Evolutionary conservation across 1,139 yeast genomes (phyloP).

Genomic region (Pichia sp.): DNA sequence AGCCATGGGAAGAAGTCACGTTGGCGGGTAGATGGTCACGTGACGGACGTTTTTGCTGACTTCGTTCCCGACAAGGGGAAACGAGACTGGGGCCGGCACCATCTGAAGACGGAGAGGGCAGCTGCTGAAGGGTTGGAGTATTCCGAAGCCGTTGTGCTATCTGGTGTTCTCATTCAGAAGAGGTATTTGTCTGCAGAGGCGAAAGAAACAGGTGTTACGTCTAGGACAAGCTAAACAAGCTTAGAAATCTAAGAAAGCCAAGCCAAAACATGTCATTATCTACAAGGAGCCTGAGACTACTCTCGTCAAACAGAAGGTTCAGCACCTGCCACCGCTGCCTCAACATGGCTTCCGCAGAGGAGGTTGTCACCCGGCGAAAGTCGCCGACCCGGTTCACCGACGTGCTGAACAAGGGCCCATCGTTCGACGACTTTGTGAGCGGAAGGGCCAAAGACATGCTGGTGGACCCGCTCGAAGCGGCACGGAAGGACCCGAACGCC

Average conservation of each 20-base stretch:
- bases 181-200: not conserved
- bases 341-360: not conserved
- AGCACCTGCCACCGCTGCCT: not conserved
- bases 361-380: constrained; percentile 36
- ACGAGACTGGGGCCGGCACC: not conserved
- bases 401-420: constrained; percentile 76
- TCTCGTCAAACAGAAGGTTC: not conserved
- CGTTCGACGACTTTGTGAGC: constrained; percentile 83
- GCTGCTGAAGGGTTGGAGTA: not conserved
- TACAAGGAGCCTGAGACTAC: not conserved
- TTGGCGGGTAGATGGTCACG: not conserved
- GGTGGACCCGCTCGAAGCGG: constrained; percentile 68
- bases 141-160: not conserved
- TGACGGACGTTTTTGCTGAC: not conserved
- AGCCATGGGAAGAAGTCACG: too few species aligned
- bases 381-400: constrained; percentile 65
- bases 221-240: too few species aligned
- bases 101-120: not conserved
- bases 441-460: constrained; percentile 68
- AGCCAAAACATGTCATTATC: not conserved
- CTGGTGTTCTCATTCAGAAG: not conserved
- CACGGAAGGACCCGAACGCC: constrained; percentile 47
- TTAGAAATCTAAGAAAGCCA: too few species aligned
- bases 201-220: not conserved
- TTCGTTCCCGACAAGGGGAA: constrained; percentile 6